Evolutionary conservation across 768 basidiomycete genomes (phyloP), one percentile per base, ranked within the genome.

Genomic region (Cystofilobasidium macerans): DNA sequence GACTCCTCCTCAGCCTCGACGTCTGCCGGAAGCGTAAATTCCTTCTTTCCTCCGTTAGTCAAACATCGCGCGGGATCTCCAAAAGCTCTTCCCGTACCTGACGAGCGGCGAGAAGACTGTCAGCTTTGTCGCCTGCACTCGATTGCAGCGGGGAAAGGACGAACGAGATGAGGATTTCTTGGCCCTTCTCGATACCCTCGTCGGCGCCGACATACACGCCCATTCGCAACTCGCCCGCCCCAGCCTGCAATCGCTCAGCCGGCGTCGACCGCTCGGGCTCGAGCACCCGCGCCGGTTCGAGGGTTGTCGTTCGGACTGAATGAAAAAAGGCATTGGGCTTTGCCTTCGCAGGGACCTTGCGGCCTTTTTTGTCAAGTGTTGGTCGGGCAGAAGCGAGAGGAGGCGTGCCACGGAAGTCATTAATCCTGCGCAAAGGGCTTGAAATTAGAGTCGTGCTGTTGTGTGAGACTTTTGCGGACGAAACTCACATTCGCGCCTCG

Each of bases 361-460:
- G 26, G 3, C 18, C 28, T 3, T 47, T 66, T 20, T 12, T 18
- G 18, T 40, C n/a, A 5, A 42, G 35, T 20, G 53, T 20, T 51
- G 43, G 43, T 45, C 8, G 13, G 20, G 28, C 4, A 1, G 38
- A 47, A 32, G 33, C 20, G 35, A 6, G 51, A 40, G 24, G 20
- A 26, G 67, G 67, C 8, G 62, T 61, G 33, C 67, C 67, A 30
- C 67, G 57, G n/a, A 48, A 68, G 38, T 68, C 67, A 38, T 68
- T 68, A 36, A n/a, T n/a, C n/a, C n/a, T n/a, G n/a, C n/a, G n/a
- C n/a, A n/a, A n/a, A n/a, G n/a, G n/a, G n/a, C n/a, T n/a, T n/a
- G n/a, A n/a, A n/a, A n/a, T n/a, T n/a, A n/a, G n/a, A n/a, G n/a
- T n/a, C n/a, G n/a, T n/a, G n/a, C n/a, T n/a, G n/a, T n/a, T n/a